Base-by-base conservation (phyloP, 805 yeast genomes). In the Candida piceae region DNA sequence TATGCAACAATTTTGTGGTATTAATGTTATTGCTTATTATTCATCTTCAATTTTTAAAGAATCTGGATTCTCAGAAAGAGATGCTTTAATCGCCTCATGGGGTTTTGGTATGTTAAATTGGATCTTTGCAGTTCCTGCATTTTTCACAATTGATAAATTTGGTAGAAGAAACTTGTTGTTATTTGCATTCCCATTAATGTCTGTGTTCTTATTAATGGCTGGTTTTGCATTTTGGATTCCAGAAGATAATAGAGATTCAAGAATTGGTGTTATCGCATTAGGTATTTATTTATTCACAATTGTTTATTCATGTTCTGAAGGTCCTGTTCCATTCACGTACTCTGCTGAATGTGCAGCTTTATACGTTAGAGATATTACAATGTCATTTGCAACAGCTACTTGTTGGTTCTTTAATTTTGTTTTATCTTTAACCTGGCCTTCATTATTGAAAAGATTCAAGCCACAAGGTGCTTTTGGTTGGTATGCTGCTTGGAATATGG, bases 1-100 rank as follows among this genome's bases (percentile, higher is more conserved):
- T 55, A 81, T 82, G 86, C 95, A 86, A 65, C 95, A 86, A 58
- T 83, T 85, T 64, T 86, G 95, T 63, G 95, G 95, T 49, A 76
- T 86, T 58, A 86, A 86, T 53, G 90, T 85, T 36, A 84, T 86
- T 61, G 90, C 94, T 15, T 83, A 84, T 62, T 86, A 84, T 60
- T 82, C 90, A 1, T 80, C 93, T 0, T 69, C 83, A 8, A 85
- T 86, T 40, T 86, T 86, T 62, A 59, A 70, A 16, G 71, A 78
- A 39, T 76, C 88, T 16, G 83, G 82, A 29, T 79, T 81, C 60
- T 60, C 73, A 28, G 76, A 72, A 42, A 67, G 73, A 43, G 68
- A 74, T 40, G 79, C 95, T 0, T 60, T 86, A 53, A 63, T 82
- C 48, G 94, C 94, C 0, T 84, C 94, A 1, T 74, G 88, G 77